Evolutionary conservation across 495 filamentous ascomycete genomes (phyloP).

Genomic region (Chaetomium cochliodes): DNA sequence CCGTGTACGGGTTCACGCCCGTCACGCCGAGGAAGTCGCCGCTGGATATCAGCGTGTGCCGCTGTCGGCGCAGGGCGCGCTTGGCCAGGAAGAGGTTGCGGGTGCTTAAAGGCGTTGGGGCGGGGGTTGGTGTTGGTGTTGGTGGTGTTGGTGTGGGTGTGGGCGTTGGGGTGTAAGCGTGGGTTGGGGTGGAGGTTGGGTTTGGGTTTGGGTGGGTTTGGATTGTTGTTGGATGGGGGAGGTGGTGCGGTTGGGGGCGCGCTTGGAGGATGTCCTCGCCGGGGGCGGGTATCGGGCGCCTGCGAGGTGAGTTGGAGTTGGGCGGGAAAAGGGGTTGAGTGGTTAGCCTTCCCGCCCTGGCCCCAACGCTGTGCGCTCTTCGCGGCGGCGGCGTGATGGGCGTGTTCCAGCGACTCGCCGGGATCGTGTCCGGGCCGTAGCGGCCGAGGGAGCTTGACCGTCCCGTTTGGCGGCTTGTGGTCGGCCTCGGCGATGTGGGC

Average conservation of each 20-base stretch:
- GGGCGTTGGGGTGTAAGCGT: not conserved
- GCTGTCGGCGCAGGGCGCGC: conserved; percentile 40
- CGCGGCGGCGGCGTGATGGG: conserved; percentile 28
- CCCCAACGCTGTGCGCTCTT: conserved; percentile 17
- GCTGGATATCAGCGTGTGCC: conserved; percentile 43
- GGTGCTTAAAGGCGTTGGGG: conserved; percentile 20
- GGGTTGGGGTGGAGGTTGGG: not conserved
- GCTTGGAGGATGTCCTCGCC: not conserved
- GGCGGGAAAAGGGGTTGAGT: not conserved
- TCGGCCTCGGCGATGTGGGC: not conserved
- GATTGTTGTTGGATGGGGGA: not conserved
- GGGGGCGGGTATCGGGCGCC: not conserved
- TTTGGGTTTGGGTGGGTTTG: not conserved
- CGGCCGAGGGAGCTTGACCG: conserved; percentile 12
- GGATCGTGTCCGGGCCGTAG: conserved; percentile 26
- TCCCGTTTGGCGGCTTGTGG: conserved; percentile 4
- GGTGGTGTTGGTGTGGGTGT: conserved; percentile 26
- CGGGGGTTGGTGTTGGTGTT: not conserved
- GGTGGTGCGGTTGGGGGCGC: not conserved
- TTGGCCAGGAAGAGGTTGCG: conserved; percentile 36
- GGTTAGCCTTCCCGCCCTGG: not conserved
- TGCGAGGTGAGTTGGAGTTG: not conserved
- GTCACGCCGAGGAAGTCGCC: conserved; percentile 56
- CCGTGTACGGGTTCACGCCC: conserved; percentile 55
- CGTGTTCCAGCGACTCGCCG: conserved; percentile 24